These are phyloP conservation scores for Tuber melanosporum DNA, from an alignment of 495 filamentous ascomycete species.

Conservation along the genomic window DNA sequence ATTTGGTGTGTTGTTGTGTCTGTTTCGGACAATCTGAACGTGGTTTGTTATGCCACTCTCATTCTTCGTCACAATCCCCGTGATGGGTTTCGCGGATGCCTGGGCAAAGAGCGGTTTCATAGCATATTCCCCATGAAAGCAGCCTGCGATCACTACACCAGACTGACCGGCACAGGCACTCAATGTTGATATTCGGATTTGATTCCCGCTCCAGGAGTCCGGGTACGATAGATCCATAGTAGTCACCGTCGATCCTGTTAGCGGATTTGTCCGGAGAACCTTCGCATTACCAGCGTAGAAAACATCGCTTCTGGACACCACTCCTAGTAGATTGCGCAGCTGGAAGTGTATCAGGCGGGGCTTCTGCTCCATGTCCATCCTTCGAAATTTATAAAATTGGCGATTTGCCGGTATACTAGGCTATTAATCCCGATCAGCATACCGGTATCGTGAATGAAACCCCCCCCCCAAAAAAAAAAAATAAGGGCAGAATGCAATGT, in stretches of 20 bases:
- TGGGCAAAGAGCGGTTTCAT: constrained; percentile 53
- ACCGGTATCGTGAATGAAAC: background rate
- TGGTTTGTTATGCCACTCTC: constrained; percentile 81
- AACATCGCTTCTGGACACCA: constrained; percentile 63
- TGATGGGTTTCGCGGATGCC: constrained; percentile 47
- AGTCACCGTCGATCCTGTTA: constrained; percentile 45
- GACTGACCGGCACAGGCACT: constrained; percentile 50
- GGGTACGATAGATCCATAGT: constrained; percentile 57
- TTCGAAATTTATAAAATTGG: constrained; percentile 62
- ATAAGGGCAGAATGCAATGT: constrained; percentile 10
- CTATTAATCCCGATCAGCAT: constrained; percentile 33
- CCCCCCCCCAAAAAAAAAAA: background rate
- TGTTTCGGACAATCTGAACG: constrained; percentile 60
- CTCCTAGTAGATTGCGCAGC: constrained; percentile 73
- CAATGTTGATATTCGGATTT: constrained; percentile 61
- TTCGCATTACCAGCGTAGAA: constrained; percentile 64
- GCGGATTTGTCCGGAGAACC: constrained; percentile 53
- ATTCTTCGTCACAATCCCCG: constrained; percentile 61
- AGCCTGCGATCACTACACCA: constrained; percentile 68
- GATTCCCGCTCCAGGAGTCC: constrained; percentile 45
- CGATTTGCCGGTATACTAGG: constrained; percentile 45
- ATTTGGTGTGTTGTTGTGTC: constrained; percentile 55
- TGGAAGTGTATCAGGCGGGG: constrained; percentile 77
- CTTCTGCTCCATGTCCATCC: constrained; percentile 60
- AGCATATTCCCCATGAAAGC: constrained; percentile 75